phyloP scores from a whole-genome alignment of 257 asterid species.

The Parsonsia alboflavescens region DNA sequence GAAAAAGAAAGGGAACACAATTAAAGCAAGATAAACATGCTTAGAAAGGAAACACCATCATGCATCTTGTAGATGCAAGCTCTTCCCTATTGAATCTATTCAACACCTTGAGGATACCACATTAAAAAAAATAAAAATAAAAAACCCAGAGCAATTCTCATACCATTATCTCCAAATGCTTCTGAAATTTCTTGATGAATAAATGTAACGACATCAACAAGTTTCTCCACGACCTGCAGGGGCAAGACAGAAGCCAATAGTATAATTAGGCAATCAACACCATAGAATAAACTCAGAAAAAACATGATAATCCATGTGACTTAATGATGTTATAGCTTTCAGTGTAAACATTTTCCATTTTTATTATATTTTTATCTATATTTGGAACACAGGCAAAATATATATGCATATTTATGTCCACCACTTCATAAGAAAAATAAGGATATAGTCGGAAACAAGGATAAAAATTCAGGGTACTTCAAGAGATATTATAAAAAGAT shows the following conservation, averaged over 20 bases:
- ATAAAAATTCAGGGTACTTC: neutral
- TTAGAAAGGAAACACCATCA: neutral
- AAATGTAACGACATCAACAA: constrained; percentile 83
- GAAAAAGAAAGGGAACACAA: neutral
- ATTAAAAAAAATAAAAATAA: too few relatives aligned
- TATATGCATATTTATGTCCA: neutral
- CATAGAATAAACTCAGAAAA: constrained; percentile 3
- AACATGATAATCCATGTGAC: neutral
- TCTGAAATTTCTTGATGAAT: constrained; percentile 77
- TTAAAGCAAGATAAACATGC: neutral
- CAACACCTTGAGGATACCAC: neutral
- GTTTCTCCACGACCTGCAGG: constrained; percentile 86
- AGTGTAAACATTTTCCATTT: neutral
- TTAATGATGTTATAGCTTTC: neutral
- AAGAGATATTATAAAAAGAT: constrained; percentile 7
- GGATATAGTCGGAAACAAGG: neutral
- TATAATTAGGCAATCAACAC: constrained; percentile 4
- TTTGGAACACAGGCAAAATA: neutral
- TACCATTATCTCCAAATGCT: constrained; percentile 79
- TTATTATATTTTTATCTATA: neutral
- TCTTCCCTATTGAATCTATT: neutral
- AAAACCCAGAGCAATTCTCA: constrained; percentile 7
- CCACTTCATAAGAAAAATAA: neutral
- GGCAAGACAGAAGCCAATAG: constrained; percentile 14
- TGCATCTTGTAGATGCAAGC: neutral